Evolutionary conservation across 768 basidiomycete genomes (phyloP), one percentile per base, ranked within the genome.

Genomic region (Guyanaporus albipodus): DNA sequence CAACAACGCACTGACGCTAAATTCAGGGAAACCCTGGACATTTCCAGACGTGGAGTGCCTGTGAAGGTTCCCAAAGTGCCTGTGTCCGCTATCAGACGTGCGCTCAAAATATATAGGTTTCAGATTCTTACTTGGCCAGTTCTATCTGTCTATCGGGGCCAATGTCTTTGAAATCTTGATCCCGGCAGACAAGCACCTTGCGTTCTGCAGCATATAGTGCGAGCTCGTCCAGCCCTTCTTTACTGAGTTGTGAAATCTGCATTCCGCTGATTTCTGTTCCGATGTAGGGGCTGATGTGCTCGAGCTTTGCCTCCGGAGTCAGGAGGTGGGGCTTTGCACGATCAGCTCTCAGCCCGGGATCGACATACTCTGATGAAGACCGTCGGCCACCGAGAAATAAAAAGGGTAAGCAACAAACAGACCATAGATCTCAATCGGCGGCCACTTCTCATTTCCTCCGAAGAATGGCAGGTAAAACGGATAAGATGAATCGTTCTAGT

Each of bases 81-180:
- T n/a, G n/a, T n/a, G n/a, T n/a, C n/a, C n/a, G n/a, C n/a, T n/a
- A n/a, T n/a, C n/a, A n/a, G n/a, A n/a, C n/a, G n/a, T n/a, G n/a
- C n/a, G n/a, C n/a, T n/a, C n/a, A n/a, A n/a, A n/a, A n/a, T n/a
- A n/a, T n/a, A n/a, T n/a, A n/a, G n/a, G n/a, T n/a, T n/a, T n/a
- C n/a, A n/a, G n/a, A n/a, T n/a, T n/a, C n/a, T n/a, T n/a, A n/a
- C n/a, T n/a, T n/a, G n/a, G n/a, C n/a, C n/a, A n/a, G n/a, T n/a
- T n/a, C n/a, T n/a, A n/a, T n/a, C n/a, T n/a, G n/a, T n/a, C n/a
- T n/a, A n/a, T n/a, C n/a, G n/a, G n/a, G n/a, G n/a, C n/a, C n/a
- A n/a, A n/a, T n/a, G n/a, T 79, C 78, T 63, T 79, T 80, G 66
- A 82, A 80, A 59, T 82, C 75, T 52, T 82, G 80, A 61, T 81